These are phyloP conservation scores for Moesziomyces antarcticus DNA, from an alignment of 1,284 basidiomycete genomes.

Conservation along the genomic window DNA sequence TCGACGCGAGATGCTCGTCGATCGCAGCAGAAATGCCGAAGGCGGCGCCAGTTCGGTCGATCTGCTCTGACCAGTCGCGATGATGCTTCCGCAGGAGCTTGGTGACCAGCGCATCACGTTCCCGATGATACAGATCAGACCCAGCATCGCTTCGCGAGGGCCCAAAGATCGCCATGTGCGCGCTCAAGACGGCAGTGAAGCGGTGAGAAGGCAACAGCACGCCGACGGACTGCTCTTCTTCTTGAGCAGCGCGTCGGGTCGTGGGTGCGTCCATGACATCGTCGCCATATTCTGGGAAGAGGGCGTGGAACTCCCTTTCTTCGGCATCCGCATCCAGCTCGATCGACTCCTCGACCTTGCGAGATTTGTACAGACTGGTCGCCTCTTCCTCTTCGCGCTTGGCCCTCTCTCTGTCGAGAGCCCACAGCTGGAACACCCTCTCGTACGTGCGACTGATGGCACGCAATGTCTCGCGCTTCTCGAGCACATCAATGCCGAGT, in stretches of 20 bases:
- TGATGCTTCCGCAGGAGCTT: conserved; percentile 42
- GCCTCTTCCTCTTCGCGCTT: conserved; percentile 76
- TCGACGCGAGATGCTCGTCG: conserved; percentile 21
- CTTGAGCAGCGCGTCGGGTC: conserved; percentile 1
- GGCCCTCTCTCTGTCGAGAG: conserved; percentile 79
- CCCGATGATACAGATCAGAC: conserved; percentile 13
- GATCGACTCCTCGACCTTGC: conserved; percentile 74
- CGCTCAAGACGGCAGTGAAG: conserved; percentile 29
- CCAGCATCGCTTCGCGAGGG: conserved; percentile 1
- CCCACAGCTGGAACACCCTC: conserved; percentile 82
- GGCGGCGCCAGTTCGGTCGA: conserved; percentile 53
- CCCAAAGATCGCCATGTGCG: conserved; percentile 54
- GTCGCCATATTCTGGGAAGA: conserved; percentile 87
- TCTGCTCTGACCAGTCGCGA: conserved; percentile 29
- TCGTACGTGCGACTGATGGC: conserved; percentile 72
- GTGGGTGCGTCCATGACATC: conserved; percentile 69
- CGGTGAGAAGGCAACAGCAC: conserved; percentile 33
- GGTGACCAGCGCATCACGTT: conserved; percentile 31
- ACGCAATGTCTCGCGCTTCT: conserved; percentile 23
- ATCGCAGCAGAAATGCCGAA: conserved; percentile 50
- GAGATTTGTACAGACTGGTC: conserved; percentile 82
- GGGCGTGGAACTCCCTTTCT: conserved; percentile 80
- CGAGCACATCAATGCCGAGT: conserved; percentile 26
- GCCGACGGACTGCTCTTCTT: conserved; percentile 17
- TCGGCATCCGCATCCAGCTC: conserved; percentile 76